A percentile compares a stretch with the other conserved stretches of the same genome.
These are phyloP conservation scores for Flagelloscypha sp. DNA, from an alignment of 768 basidiomycete genomes.

Conservation along the genomic window DNA sequence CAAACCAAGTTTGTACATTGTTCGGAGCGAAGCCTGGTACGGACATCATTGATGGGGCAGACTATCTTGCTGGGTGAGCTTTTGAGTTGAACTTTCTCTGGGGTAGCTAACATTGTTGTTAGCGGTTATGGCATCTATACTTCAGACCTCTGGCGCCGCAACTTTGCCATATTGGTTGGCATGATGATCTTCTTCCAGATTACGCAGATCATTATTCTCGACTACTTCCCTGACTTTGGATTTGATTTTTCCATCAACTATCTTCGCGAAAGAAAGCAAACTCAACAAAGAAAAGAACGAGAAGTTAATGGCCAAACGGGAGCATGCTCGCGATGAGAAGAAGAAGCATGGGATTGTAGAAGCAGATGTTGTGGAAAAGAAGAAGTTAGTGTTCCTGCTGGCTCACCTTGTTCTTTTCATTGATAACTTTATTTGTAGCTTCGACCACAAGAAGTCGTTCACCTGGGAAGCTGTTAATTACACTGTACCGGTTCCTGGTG, in stretches of 20 bases:
- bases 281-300: constrained; percentile 38
- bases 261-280: constrained; percentile 55
- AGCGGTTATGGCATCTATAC: constrained; percentile 41
- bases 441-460: constrained; percentile 45
- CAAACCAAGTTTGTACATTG: constrained; percentile 74
- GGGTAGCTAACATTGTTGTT: no score
- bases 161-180: constrained; percentile 62
- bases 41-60: constrained; percentile 43
- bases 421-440: constrained; percentile 5
- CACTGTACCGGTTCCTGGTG: constrained; percentile 58
- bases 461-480: constrained; percentile 82
- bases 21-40: constrained; percentile 56
- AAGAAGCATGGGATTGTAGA: constrained; percentile 12
- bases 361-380: no score
- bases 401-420: not conserved
- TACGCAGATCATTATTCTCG: constrained; percentile 59
- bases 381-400: not conserved
- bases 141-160: constrained; percentile 54
- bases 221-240: constrained; percentile 50
- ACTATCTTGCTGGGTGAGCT: constrained; percentile 60
- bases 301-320: constrained; percentile 19
- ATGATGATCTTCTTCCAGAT: constrained; percentile 66
- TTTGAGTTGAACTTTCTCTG: no score
- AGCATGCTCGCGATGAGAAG: constrained; percentile 10
- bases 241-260: constrained; percentile 35